Conservation (phyloP, 352 stramenopile species). For the Aphanomyces stellatus region DNA sequence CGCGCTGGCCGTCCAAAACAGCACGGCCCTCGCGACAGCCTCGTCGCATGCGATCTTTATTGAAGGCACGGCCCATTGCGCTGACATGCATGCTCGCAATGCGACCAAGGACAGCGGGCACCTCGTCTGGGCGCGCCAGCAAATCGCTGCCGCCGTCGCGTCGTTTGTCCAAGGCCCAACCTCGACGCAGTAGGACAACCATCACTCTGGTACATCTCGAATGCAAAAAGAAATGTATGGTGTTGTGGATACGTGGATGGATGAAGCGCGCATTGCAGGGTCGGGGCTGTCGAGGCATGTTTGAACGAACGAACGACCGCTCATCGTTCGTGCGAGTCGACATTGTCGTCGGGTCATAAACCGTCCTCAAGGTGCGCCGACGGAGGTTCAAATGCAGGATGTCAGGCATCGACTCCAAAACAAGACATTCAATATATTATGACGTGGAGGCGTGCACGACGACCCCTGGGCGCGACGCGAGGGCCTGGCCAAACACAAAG, state of each 20-base stretch:
- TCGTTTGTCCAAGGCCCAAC: background rate
- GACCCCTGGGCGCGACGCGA: background rate
- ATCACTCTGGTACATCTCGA: no score
- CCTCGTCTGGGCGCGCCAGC: slow-evolving; percentile 57
- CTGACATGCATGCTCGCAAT: slow-evolving; percentile 74
- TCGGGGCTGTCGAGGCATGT: no score
- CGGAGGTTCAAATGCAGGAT: no score
- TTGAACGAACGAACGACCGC: no score
- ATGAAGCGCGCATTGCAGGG: no score
- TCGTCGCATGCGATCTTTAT: slow-evolving; percentile 61
- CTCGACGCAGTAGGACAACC: background rate
- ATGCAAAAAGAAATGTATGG: background rate
- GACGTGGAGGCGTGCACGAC: no score
- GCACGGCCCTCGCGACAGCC: slow-evolving; percentile 42
- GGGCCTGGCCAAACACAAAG: background rate
- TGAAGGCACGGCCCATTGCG: slow-evolving; percentile 71
- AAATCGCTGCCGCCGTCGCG: slow-evolving; percentile 32
- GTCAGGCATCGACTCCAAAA: no score
- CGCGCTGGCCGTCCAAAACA: slow-evolving; percentile 64
- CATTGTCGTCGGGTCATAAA: no score
- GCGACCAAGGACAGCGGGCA: slow-evolving; percentile 32
- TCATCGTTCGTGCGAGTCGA: no score
- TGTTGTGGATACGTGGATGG: no score
- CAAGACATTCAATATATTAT: no score
- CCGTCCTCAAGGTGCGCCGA: no score